A percentile compares a stretch with the other conserved stretches of the same genome.
phyloP scores from a whole-genome alignment of 2,329 filamentous ascomycete species.

The Sclerotinia spermophila region DNA sequence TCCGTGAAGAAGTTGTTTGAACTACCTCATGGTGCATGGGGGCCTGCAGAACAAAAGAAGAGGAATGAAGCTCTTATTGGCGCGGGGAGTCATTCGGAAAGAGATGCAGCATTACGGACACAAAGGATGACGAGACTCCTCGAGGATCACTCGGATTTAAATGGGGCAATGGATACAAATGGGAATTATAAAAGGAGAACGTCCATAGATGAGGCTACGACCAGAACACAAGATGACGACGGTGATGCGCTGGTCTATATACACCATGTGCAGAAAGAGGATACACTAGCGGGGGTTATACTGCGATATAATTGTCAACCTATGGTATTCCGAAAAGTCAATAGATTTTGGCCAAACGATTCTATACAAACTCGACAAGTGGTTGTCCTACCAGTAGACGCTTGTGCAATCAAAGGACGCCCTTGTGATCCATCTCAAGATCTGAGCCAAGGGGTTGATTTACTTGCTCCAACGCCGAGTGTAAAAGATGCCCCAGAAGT shows the following conservation, averaged over 20 bases:
- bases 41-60: conserved; percentile 28
- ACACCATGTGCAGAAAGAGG: conserved; percentile 75
- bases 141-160: conserved; percentile 58
- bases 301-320: conserved; percentile 86
- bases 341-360: conserved; percentile 93
- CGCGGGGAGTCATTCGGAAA: conserved; percentile 50
- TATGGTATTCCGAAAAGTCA: conserved; percentile 78
- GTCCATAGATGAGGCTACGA: conserved; percentile 32
- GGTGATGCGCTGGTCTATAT: conserved; percentile 84
- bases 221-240: conserved; percentile 49
- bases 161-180: conserved; percentile 51
- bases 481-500: conserved; percentile 34
- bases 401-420: conserved; percentile 78
- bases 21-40: conserved; percentile 30
- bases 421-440: conserved; percentile 51
- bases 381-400: conserved; percentile 82
- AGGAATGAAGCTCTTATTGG: conserved; percentile 42
- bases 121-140: conserved; percentile 56
- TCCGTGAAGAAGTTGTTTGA: conserved; percentile 24
- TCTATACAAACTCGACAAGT: conserved; percentile 79
- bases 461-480: conserved; percentile 50
- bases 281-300: conserved; percentile 88
- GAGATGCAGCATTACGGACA: conserved; percentile 53
- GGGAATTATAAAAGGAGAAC: conserved; percentile 33
- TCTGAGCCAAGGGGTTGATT: conserved; percentile 44